These are phyloP conservation scores for Aegilops bicornis DNA, from an alignment of 176 grass and related monocot genomes.

Conservation along the genomic window DNA sequence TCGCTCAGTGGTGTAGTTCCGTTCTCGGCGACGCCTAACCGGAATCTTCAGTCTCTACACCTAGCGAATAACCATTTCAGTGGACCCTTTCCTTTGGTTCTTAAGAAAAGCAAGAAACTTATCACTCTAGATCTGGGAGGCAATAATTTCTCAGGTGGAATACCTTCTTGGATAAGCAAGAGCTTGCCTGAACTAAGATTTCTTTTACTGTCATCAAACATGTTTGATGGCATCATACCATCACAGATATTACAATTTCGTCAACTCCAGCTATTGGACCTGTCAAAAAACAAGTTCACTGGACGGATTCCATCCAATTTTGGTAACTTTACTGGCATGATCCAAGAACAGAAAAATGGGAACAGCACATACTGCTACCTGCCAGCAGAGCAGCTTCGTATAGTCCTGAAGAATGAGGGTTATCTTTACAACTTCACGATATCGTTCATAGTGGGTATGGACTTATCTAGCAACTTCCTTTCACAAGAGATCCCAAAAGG, in stretches of 20 bases:
- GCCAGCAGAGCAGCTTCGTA: not conserved
- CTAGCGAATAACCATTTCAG: not conserved
- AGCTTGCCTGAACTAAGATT: slow-evolving; percentile 1
- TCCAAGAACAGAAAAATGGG: not conserved
- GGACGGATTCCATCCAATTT: not conserved
- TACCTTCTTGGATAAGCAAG: slow-evolving; percentile 4
- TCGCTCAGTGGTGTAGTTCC: not conserved
- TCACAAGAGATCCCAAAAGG: slow-evolving; percentile 17
- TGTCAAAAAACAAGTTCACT: not conserved
- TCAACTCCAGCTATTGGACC: not conserved
- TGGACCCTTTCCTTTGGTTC: not conserved
- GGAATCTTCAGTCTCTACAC: not conserved
- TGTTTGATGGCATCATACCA: not conserved
- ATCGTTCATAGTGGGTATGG: not conserved
- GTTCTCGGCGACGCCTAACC: not conserved
- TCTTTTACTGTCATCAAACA: not conserved
- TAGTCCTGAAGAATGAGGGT: not conserved
- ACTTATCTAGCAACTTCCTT: slow-evolving; percentile 5
- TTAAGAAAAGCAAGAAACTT: not conserved
- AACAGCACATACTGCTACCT: not conserved
- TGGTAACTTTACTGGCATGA: not conserved
- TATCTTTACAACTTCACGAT: not conserved
- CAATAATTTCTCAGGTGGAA: not conserved
- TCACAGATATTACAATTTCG: not conserved
- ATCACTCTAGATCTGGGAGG: not conserved